Percentiles rank a stretch among this genome's conserved stretches.
Conservation (phyloP, 2,329 filamentous ascomycete species). For the Hirsutella minnesotensis region DNA sequence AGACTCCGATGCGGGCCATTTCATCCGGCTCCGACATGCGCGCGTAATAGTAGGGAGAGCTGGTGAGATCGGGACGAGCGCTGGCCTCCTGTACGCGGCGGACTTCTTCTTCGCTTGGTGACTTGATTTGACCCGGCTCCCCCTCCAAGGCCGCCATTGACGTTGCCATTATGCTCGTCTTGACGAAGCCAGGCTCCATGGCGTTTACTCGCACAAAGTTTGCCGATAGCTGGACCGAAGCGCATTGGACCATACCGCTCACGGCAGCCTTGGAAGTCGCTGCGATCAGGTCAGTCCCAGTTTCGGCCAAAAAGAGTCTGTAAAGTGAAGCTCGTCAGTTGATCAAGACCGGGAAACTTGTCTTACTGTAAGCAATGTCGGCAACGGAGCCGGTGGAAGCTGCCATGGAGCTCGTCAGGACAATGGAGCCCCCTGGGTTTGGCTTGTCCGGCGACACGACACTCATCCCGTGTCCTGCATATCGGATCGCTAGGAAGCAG, state of each 20-base stretch:
- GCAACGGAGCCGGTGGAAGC: conserved; percentile 3
- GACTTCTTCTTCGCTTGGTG: background rate
- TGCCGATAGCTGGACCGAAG: conserved; percentile 6
- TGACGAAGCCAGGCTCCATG: conserved; percentile 5
- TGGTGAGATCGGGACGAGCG: background rate
- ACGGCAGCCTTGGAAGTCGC: background rate
- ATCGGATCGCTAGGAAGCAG: conserved; percentile 9
- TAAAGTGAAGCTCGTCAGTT: too few species aligned
- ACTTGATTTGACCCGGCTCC: too few species aligned
- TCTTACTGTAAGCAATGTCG: conserved; percentile 5
- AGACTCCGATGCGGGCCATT: conserved; percentile 8
- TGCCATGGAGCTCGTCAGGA: conserved; percentile 8
- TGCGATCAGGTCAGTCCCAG: background rate
- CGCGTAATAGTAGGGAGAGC: conserved; percentile 6
- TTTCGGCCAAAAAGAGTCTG: too few species aligned
- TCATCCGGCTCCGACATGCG: conserved; percentile 7
- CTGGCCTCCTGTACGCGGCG: too few species aligned
- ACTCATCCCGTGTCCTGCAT: conserved; percentile 9
- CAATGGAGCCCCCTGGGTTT: conserved; percentile 5
- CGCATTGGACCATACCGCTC: background rate
- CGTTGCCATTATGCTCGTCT: conserved; percentile 5
- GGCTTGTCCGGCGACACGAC: conserved; percentile 4
- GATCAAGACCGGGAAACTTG: too few species aligned
- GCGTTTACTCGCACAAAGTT: conserved; percentile 7
- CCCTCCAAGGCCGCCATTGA: background rate